These are phyloP conservation scores for Cronartium ribicola DNA, from an alignment of 1,284 basidiomycete species.

Conservation along the genomic window DNA sequence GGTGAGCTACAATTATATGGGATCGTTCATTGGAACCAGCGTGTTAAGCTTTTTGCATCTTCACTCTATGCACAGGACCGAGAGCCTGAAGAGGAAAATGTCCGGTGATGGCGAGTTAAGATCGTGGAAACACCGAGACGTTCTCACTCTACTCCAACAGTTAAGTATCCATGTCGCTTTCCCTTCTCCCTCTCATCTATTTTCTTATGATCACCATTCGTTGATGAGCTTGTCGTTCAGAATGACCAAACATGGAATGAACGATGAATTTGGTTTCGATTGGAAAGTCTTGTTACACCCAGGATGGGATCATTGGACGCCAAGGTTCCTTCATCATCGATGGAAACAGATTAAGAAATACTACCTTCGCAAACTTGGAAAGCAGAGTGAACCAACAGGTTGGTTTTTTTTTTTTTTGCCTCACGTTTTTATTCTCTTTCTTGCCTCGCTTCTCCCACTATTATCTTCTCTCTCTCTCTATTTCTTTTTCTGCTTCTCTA, in stretches of 20 bases:
- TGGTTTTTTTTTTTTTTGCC: background rate
- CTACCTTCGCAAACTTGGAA: background rate
- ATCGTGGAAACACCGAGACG: constrained; percentile 69
- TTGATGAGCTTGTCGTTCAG: constrained; percentile 52
- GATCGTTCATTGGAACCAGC: background rate
- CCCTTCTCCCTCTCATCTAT: background rate
- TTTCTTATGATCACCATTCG: constrained; percentile 16
- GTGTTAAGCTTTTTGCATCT: constrained; percentile 19
- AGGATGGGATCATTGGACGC: constrained; percentile 75
- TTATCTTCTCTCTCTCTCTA: background rate
- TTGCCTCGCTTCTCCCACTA: background rate
- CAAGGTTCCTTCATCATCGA: constrained; percentile 67
- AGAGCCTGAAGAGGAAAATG: constrained; percentile 64
- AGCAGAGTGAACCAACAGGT: background rate
- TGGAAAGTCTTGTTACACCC: constrained; percentile 69
- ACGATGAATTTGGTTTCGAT: constrained; percentile 74
- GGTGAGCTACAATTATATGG: constrained; percentile 54
- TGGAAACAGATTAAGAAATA: constrained; percentile 68
- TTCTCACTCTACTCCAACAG: constrained; percentile 74
- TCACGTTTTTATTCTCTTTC: background rate
- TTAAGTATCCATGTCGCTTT: constrained; percentile 52
- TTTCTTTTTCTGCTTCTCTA: background rate
- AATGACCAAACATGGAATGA: constrained; percentile 65
- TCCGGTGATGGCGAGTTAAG: constrained; percentile 65
- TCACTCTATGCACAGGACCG: constrained; percentile 60